phyloP scores from a whole-genome alignment of 2,329 filamentous ascomycete species.

The Biscogniauxia sp. region DNA sequence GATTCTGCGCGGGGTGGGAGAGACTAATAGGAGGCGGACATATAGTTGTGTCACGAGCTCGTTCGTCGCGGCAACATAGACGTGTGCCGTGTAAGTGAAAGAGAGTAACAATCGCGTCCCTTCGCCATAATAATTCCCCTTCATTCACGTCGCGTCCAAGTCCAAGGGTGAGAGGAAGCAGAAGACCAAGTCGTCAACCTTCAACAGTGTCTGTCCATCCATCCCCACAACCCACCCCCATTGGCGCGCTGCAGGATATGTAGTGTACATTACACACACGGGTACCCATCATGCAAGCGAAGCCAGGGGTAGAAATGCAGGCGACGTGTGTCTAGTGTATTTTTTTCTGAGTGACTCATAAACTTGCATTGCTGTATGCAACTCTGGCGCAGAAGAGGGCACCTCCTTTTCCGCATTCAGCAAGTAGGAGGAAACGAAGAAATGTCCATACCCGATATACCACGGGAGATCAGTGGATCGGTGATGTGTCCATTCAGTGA shows the following conservation, averaged over 20 bases:
- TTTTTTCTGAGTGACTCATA: constrained; percentile 33
- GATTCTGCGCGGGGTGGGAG: constrained; percentile 1
- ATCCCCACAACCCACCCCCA: constrained; percentile 19
- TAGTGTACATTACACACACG: too few relatives aligned
- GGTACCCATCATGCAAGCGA: background rate
- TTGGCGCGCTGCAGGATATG: constrained; percentile 24
- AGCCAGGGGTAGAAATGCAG: constrained; percentile 27
- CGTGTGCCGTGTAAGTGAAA: constrained; percentile 8
- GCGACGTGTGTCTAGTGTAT: constrained; percentile 21
- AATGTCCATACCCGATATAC: constrained; percentile 10
- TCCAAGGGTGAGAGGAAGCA: constrained; percentile 12
- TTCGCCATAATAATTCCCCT: constrained; percentile 14
- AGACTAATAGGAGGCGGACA: constrained; percentile 9
- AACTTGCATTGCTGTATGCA: constrained; percentile 19
- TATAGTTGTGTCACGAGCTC: constrained; percentile 21
- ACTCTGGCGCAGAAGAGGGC: background rate
- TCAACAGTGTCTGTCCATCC: background rate
- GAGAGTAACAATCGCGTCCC: constrained; percentile 24
- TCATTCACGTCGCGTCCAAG: constrained; percentile 20
- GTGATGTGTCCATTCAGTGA: constrained; percentile 19
- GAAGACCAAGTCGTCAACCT: background rate
- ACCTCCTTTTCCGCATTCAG: constrained; percentile 1
- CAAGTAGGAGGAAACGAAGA: constrained; percentile 13
- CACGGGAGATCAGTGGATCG: constrained; percentile 6
- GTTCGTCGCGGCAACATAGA: constrained; percentile 25